Conservation (phyloP, 1,284 basidiomycete species). For the Ustilago shanxiensis region DNA sequence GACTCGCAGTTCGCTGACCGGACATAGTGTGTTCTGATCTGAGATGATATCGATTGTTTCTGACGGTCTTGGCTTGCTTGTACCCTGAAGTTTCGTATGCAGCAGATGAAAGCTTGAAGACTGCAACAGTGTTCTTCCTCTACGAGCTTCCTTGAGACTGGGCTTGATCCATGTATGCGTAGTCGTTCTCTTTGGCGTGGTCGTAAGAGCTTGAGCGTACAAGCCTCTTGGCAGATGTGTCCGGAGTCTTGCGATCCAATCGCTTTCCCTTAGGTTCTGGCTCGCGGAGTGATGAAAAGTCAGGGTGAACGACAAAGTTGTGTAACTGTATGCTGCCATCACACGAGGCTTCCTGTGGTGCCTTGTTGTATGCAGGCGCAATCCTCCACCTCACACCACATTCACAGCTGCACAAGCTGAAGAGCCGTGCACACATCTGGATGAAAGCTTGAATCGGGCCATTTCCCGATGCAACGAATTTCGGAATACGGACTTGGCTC, state of each 20-base stretch:
- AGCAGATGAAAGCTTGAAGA: too few relatives aligned
- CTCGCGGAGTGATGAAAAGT: not conserved
- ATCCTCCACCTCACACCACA: constrained; percentile 18
- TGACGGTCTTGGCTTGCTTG: not conserved
- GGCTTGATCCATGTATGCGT: constrained; percentile 3
- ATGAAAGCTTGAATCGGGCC: too few relatives aligned
- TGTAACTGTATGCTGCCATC: not conserved
- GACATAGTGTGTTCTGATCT: constrained; percentile 14
- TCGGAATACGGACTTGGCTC: constrained; percentile 15
- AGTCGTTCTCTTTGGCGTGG: not conserved
- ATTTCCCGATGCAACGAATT: not conserved
- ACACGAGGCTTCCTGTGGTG: not conserved
- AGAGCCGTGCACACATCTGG: constrained; percentile 12
- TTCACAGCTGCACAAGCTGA: not conserved
- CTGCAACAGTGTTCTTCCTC: too few relatives aligned
- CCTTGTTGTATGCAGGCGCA: not conserved
- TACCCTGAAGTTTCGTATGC: not conserved
- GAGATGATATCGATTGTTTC: not conserved
- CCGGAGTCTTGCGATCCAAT: too few relatives aligned
- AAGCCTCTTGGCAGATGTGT: not conserved
- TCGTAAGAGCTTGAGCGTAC: not conserved
- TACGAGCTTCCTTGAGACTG: too few relatives aligned
- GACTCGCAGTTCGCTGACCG: constrained; percentile 25
- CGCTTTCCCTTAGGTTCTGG: too few relatives aligned
- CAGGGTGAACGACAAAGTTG: not conserved